A percentile compares a stretch with the other conserved stretches of the same genome.
These are phyloP conservation scores for Aspergillus sp. DNA, from an alignment of 2,329 filamentous ascomycete genomes.

Conservation along the genomic window DNA sequence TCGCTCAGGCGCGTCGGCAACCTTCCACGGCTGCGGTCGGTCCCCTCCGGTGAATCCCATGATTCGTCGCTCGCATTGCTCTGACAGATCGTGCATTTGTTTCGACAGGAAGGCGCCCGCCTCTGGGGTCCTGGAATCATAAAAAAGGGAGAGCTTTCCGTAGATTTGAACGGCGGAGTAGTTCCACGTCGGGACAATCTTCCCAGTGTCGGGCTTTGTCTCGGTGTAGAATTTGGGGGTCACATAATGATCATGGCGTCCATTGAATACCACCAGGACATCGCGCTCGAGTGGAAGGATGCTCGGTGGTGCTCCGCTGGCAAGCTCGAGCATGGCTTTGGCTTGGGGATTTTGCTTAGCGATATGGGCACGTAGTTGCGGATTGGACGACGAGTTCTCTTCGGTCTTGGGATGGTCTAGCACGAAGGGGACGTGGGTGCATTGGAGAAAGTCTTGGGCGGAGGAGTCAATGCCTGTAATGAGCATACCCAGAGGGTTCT, in stretches of 20 bases:
- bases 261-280: constrained; percentile 65
- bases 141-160: neutral
- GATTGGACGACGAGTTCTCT: constrained; percentile 30
- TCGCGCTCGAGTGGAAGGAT: constrained; percentile 47
- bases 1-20: neutral
- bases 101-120: neutral
- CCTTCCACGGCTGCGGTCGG: neutral
- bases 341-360: constrained; percentile 65
- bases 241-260: constrained; percentile 62
- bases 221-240: constrained; percentile 54
- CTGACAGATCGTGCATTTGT: neutral
- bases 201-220: neutral
- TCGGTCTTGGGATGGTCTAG: constrained; percentile 47
- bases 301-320: constrained; percentile 22
- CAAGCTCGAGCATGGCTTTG: constrained; percentile 60
- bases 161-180: neutral
- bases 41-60: neutral
- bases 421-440: constrained; percentile 64
- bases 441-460: constrained; percentile 56
- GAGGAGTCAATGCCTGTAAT: constrained; percentile 62
- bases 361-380: constrained; percentile 60
- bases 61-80: neutral
- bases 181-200: constrained; percentile 1
- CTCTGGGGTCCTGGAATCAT: neutral
- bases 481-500: constrained; percentile 63